A percentile compares a stretch with the other conserved stretches of the same genome.
These are phyloP conservation scores for Apophysomyces elegans DNA, from an alignment of 371 early-diverging fungal genomes.

Conservation along the genomic window DNA sequence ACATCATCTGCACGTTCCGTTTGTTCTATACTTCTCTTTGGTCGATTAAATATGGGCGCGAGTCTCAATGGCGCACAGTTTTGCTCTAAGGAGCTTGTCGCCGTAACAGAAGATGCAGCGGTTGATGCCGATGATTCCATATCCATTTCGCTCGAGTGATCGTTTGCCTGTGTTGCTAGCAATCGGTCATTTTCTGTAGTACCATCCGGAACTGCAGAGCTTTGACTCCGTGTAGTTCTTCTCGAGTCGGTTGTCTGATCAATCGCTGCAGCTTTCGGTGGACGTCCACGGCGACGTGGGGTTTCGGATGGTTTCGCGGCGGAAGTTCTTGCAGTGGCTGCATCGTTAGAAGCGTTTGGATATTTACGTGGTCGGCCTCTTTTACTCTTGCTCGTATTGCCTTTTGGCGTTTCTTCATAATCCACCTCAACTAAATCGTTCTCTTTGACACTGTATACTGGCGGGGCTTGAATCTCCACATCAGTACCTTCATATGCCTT, in stretches of 20 bases:
- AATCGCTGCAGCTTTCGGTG: not conserved
- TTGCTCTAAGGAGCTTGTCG: not conserved
- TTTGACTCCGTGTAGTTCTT: not conserved
- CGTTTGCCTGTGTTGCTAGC: not conserved
- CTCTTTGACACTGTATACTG: slow-evolving; percentile 1
- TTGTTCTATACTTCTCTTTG: not conserved
- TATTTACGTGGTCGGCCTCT: not conserved
- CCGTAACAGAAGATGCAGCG: not conserved
- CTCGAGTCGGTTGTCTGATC: not conserved
- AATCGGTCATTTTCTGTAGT: not conserved
- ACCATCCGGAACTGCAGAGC: not conserved
- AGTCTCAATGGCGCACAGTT: not conserved
- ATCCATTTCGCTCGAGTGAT: not conserved
- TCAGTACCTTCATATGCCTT: slow-evolving; percentile 20
- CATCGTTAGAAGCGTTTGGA: not conserved
- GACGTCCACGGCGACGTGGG: not conserved
- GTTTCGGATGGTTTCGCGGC: too few species aligned
- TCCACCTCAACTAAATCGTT: slow-evolving; percentile 15
- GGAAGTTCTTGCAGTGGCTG: too few species aligned
- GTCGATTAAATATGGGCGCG: slow-evolving; percentile 10
- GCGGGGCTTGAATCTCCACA: slow-evolving; percentile 14
- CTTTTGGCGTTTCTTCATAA: not conserved
- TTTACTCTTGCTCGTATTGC: not conserved
- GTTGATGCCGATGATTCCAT: not conserved
- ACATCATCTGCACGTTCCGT: not conserved